Evolutionary conservation across 2,329 filamentous ascomycete genomes (phyloP).

Genomic region (Aspergillaceae sp.): DNA sequence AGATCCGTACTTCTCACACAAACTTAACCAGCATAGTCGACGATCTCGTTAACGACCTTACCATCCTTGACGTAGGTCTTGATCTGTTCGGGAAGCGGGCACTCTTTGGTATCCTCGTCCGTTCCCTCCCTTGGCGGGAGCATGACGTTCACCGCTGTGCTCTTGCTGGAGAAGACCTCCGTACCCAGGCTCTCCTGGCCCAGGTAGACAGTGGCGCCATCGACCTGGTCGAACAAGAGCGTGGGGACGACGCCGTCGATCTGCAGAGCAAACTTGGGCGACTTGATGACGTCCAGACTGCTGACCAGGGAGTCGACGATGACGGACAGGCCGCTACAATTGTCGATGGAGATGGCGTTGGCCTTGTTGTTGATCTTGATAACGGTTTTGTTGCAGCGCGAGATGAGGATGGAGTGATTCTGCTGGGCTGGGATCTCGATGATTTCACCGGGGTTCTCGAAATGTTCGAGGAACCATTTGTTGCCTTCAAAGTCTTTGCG

Average conservation of each 20-base stretch:
- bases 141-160: slow-evolving; percentile 76
- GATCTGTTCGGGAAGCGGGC: slow-evolving; percentile 82
- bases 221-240: slow-evolving; percentile 84
- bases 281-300: slow-evolving; percentile 91
- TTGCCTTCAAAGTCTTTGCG: slow-evolving; percentile 74
- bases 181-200: slow-evolving; percentile 67
- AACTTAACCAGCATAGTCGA: slow-evolving; percentile 73
- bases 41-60: slow-evolving; percentile 81
- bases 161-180: slow-evolving; percentile 86
- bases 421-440: slow-evolving; percentile 75
- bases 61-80: slow-evolving; percentile 70
- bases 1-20: not conserved
- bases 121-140: slow-evolving; percentile 58
- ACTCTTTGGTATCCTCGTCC: slow-evolving; percentile 76
- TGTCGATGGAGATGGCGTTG: slow-evolving; percentile 94
- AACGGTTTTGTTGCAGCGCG: slow-evolving; percentile 81
- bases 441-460: slow-evolving; percentile 63
- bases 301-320: slow-evolving; percentile 85
- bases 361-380: slow-evolving; percentile 86
- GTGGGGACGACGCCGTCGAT: slow-evolving; percentile 80
- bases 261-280: slow-evolving; percentile 87
- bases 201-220: slow-evolving; percentile 80
- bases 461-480: slow-evolving; percentile 97
- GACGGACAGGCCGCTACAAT: slow-evolving; percentile 72
- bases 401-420: slow-evolving; percentile 84